These are phyloP conservation scores for Arthrinium phaeospermum DNA, from an alignment of 2,329 filamentous ascomycete genomes.

Conservation along the genomic window DNA sequence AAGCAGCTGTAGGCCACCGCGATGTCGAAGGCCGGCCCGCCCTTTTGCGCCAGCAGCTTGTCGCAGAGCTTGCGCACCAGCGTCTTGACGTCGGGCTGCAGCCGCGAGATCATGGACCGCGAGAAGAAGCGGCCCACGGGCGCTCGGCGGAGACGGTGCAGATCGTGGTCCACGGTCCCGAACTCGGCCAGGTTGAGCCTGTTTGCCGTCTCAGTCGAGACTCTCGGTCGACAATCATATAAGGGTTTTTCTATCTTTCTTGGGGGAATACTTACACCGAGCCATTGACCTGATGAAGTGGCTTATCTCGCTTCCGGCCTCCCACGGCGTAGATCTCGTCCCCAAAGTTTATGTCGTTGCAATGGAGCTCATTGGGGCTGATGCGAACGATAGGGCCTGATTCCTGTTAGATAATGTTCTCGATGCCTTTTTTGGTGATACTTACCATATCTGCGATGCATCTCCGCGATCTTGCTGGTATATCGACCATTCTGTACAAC, in stretches of 20 bases:
- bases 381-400: constrained; percentile 20
- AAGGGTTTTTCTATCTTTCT: no score
- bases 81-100: constrained; percentile 30
- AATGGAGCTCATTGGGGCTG: constrained; percentile 20
- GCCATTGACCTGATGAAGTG: constrained; percentile 13
- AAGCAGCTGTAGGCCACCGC: constrained; percentile 34
- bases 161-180: constrained; percentile 32
- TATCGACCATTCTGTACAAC: constrained; percentile 43
- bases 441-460: constrained; percentile 46
- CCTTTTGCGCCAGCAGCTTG: constrained; percentile 36
- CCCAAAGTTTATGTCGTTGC: constrained; percentile 16
- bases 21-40: constrained; percentile 8
- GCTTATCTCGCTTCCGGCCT: constrained; percentile 19
- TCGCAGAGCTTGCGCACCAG: constrained; percentile 25
- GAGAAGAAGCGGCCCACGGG: constrained; percentile 37
- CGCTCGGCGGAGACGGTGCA: constrained; percentile 32
- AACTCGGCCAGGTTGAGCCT: constrained; percentile 3
- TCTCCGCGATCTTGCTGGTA: constrained; percentile 39
- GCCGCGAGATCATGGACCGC: constrained; percentile 38
- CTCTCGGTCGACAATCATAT: neutral
- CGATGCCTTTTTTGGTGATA: neutral
- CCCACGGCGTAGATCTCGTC: constrained; percentile 21
- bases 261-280: neutral
- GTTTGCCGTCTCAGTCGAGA: neutral
- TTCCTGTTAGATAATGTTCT: neutral